Evolutionary conservation across 1,284 basidiomycete genomes (phyloP).

Genomic region (Cutaneotrichosporon sp.): DNA sequence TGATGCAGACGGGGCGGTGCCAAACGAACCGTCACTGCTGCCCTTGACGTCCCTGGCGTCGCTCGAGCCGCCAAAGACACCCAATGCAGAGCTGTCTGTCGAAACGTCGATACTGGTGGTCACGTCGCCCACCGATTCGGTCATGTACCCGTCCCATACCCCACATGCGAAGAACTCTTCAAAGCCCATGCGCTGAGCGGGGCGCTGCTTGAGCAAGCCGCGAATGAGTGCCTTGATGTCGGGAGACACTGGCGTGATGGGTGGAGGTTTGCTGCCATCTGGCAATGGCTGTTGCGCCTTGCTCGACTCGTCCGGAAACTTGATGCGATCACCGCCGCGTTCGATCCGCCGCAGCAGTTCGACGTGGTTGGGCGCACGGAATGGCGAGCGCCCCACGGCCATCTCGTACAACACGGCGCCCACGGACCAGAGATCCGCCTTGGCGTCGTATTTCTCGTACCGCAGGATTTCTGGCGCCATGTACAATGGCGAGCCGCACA

Average conservation of each 20-base stretch:
- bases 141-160: constrained; percentile 76
- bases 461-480: constrained; percentile 98
- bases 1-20: constrained; percentile 6
- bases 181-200: constrained; percentile 78
- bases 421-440: constrained; percentile 96
- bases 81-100: constrained; percentile 27
- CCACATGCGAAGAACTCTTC: constrained; percentile 84
- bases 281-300: constrained; percentile 49
- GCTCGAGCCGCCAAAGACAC: background rate
- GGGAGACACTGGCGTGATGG: constrained; percentile 56
- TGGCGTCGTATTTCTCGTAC: constrained; percentile 97
- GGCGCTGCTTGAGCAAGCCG: constrained; percentile 72
- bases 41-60: background rate
- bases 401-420: constrained; percentile 97
- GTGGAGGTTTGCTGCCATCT: constrained; percentile 14
- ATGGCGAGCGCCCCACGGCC: constrained; percentile 86
- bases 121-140: constrained; percentile 47
- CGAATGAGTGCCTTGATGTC: constrained; percentile 90
- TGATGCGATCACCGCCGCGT: constrained; percentile 64
- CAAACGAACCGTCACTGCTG: constrained; percentile 10
- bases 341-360: constrained; percentile 94
- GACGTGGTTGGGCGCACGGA: constrained; percentile 91
- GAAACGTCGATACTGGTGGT: constrained; percentile 34
- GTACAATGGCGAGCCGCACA: constrained; percentile 96
- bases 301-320: constrained; percentile 77